Conservation (phyloP, 345 rosid genomes). For the Clausena lansium region DNA sequence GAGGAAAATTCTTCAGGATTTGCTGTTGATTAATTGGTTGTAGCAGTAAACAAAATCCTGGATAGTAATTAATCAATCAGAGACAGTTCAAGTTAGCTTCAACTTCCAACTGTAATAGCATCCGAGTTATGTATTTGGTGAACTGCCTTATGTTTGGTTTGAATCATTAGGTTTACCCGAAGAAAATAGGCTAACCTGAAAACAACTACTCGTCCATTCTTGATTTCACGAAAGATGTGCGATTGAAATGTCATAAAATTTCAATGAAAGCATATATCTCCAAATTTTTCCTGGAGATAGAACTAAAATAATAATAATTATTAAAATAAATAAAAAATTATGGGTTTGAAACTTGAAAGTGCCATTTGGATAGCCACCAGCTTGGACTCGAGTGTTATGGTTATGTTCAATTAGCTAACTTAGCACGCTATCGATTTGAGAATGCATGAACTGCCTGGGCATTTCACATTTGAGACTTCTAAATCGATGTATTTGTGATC, state of each 20-base stretch:
- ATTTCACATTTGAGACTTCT: neutral
- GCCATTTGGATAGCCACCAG: conserved; percentile 23
- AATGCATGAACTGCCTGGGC: neutral
- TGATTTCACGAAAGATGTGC: neutral
- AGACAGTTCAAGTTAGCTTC: conserved; percentile 3
- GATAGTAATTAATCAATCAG: neutral
- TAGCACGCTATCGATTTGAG: conserved; percentile 9
- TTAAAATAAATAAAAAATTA: neutral
- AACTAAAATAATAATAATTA: neutral
- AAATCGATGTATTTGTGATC: neutral
- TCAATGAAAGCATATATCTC: neutral
- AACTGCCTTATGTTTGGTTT: neutral
- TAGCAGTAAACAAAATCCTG: neutral
- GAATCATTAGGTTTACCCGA: neutral
- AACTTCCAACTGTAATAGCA: conserved; percentile 3
- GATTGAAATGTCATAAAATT: neutral
- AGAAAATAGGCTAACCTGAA: conserved; percentile 8
- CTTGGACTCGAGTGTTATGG: conserved; percentile 19
- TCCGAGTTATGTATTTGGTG: neutral
- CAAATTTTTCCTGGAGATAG: neutral
- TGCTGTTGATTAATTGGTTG: neutral
- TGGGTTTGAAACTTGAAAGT: conserved; percentile 17
- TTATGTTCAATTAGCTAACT: neutral
- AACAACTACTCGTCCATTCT: conserved; percentile 1
- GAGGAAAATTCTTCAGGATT: neutral